These are phyloP conservation scores for Kurtzmaniella quercitrusa DNA, from an alignment of 1,139 yeast genomes.

Conservation along the genomic window DNA sequence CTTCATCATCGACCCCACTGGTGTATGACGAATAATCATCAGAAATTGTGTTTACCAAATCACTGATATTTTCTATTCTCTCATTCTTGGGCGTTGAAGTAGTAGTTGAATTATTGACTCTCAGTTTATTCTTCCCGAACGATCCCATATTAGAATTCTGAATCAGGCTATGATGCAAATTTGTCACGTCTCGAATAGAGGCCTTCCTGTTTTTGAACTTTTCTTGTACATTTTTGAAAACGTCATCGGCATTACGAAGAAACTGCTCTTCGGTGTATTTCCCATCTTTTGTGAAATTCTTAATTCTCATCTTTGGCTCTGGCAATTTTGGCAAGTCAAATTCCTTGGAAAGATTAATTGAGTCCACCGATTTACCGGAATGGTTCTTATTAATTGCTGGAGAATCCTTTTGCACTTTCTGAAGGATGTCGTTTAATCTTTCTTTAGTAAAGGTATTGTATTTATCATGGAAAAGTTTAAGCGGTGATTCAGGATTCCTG, in stretches of 20 bases:
- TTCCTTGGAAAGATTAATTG: constrained; percentile 3
- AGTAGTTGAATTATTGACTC: constrained; percentile 21
- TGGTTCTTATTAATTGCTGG: constrained; percentile 2
- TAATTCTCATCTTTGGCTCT: constrained; percentile 27
- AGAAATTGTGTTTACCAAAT: constrained; percentile 8
- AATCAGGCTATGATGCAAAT: constrained; percentile 1
- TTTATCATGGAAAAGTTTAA: constrained; percentile 34
- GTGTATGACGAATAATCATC: constrained; percentile 35
- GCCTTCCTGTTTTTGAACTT: constrained; percentile 20
- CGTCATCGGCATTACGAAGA: constrained; percentile 34
- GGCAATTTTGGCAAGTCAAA: constrained; percentile 6
- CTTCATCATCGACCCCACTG: constrained; percentile 27
- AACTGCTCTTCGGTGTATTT: constrained; percentile 35
- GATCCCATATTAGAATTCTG: constrained; percentile 4
- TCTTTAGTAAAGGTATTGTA: constrained; percentile 43
- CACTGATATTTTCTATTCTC: constrained; percentile 16
- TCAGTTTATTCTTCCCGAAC: constrained; percentile 7
- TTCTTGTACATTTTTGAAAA: constrained; percentile 37
- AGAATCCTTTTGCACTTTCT: constrained; percentile 22
- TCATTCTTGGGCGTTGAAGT: constrained; percentile 37
- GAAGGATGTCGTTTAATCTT: constrained; percentile 28
- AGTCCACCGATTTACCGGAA: neutral
- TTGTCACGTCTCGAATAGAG: constrained; percentile 8
- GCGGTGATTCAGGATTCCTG: constrained; percentile 31
- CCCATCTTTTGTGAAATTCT: constrained; percentile 28